A percentile compares a stretch with the other conserved stretches of the same genome.
Conservation (phyloP, 805 yeast species). For the Monosporozyma aerobia region DNA sequence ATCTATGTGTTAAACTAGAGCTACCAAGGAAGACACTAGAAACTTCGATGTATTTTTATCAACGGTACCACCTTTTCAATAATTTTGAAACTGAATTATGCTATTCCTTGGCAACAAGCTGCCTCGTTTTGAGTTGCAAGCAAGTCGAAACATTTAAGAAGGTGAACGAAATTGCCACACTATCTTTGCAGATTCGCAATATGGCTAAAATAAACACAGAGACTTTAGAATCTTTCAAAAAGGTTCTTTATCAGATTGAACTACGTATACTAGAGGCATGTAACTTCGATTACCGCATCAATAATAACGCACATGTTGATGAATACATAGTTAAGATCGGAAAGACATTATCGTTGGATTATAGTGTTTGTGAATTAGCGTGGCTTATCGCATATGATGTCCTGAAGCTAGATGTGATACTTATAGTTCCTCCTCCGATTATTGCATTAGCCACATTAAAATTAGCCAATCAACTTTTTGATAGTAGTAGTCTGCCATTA, state of each 20-base stretch:
- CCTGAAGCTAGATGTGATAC: conserved; percentile 55
- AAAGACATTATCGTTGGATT: conserved; percentile 39
- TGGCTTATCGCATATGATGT: conserved; percentile 77
- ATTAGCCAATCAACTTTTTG: conserved; percentile 45
- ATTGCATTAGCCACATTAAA: conserved; percentile 61
- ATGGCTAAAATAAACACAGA: conserved; percentile 22
- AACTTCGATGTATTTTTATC: conserved; percentile 64
- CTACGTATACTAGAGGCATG: conserved; percentile 66
- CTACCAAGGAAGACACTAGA: conserved; percentile 65
- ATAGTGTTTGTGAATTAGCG: conserved; percentile 43
- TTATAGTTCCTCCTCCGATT: conserved; percentile 67
- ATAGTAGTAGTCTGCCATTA: conserved; percentile 14
- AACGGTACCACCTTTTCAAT: conserved; percentile 60
- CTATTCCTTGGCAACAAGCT: conserved; percentile 56
- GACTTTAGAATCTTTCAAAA: conserved; percentile 45
- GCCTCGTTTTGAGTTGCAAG: conserved; percentile 63
- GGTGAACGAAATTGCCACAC: conserved; percentile 46
- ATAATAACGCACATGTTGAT: conserved; percentile 43
- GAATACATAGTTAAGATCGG: conserved; percentile 53
- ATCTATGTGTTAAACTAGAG: conserved; percentile 43
- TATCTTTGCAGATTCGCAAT: conserved; percentile 30
- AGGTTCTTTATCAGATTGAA: conserved; percentile 51
- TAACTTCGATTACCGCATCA: conserved; percentile 70
- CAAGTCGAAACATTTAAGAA: conserved; percentile 80
- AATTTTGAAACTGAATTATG: conserved; percentile 45